Evolutionary conservation across 805 yeast species (phyloP).

Genomic region (Lachancea meyersii): DNA sequence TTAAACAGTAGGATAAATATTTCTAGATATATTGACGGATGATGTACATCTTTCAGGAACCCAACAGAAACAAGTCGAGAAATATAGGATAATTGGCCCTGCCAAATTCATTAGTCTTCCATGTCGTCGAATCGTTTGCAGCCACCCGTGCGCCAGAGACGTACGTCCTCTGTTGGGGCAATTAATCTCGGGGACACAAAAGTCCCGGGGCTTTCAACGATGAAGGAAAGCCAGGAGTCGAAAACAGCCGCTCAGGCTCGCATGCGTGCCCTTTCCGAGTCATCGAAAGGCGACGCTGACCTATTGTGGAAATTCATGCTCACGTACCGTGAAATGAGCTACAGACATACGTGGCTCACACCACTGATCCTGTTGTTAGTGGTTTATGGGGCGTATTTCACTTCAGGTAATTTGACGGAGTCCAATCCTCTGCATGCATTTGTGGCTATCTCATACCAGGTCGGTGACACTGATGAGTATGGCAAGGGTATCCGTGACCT

Average conservation of each 20-base stretch:
- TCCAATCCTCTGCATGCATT: slow-evolving; percentile 59
- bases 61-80: neutral
- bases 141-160: slow-evolving; percentile 29
- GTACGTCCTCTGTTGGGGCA: slow-evolving; percentile 70
- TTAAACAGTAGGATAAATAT: too few species aligned
- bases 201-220: slow-evolving; percentile 62
- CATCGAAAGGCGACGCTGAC: slow-evolving; percentile 43
- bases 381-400: slow-evolving; percentile 41
- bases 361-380: slow-evolving; percentile 47
- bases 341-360: slow-evolving; percentile 62
- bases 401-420: slow-evolving; percentile 51
- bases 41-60: neutral
- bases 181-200: slow-evolving; percentile 66
- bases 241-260: slow-evolving; percentile 37
- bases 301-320: slow-evolving; percentile 50
- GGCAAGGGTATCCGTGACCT: slow-evolving; percentile 87
- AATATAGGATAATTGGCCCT: neutral
- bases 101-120: neutral
- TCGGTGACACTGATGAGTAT: slow-evolving; percentile 56
- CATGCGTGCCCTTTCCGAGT: slow-evolving; percentile 29
- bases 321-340: slow-evolving; percentile 52
- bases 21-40: too few species aligned
- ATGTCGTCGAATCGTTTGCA: slow-evolving; percentile 7
- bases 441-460: slow-evolving; percentile 57
- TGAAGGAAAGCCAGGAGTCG: slow-evolving; percentile 43